A percentile compares a stretch with the other conserved stretches of the same genome.
Conservation (phyloP, 2,329 filamentous ascomycete genomes). For the Fusarium subtropicale region DNA sequence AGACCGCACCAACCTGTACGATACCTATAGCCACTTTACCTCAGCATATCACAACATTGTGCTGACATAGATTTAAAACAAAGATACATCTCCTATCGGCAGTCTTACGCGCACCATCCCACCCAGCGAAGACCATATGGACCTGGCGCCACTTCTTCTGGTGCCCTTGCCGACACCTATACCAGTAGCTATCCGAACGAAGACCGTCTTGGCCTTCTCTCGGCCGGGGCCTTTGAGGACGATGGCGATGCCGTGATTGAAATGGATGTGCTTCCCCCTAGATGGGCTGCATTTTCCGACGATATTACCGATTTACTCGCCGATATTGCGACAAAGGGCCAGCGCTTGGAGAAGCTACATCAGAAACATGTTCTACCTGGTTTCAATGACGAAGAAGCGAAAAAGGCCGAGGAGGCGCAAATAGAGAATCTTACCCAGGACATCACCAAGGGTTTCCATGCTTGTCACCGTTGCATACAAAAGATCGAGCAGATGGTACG, state of each 20-base stretch:
- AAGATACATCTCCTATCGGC: slow-evolving; percentile 96
- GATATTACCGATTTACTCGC: slow-evolving; percentile 87
- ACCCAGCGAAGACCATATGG: slow-evolving; percentile 82
- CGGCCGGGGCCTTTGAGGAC: slow-evolving; percentile 79
- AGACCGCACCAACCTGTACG: slow-evolving; percentile 96
- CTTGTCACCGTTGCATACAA: slow-evolving; percentile 90
- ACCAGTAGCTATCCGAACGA: slow-evolving; percentile 63
- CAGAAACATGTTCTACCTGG: slow-evolving; percentile 97
- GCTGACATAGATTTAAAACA: slow-evolving; percentile 53
- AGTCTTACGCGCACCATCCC: slow-evolving; percentile 97
- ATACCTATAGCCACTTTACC: slow-evolving; percentile 3
- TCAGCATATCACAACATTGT: slow-evolving; percentile 4
- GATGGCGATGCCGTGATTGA: slow-evolving; percentile 97
- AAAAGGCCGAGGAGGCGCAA: slow-evolving; percentile 85
- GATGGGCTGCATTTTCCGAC: slow-evolving; percentile 96
- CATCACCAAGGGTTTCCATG: slow-evolving; percentile 89
- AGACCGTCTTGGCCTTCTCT: slow-evolving; percentile 82
- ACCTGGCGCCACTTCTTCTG: slow-evolving; percentile 59
- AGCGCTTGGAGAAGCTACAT: slow-evolving; percentile 89
- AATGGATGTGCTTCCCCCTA: slow-evolving; percentile 95
- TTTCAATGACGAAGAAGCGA: slow-evolving; percentile 94
- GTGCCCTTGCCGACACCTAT: slow-evolving; percentile 70
- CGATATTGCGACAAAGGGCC: slow-evolving; percentile 84
- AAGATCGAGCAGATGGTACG: slow-evolving; percentile 87
- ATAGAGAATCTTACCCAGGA: slow-evolving; percentile 92